Conservation (phyloP, 371 early-diverging fungal species). For the Mortierella sp. region DNA sequence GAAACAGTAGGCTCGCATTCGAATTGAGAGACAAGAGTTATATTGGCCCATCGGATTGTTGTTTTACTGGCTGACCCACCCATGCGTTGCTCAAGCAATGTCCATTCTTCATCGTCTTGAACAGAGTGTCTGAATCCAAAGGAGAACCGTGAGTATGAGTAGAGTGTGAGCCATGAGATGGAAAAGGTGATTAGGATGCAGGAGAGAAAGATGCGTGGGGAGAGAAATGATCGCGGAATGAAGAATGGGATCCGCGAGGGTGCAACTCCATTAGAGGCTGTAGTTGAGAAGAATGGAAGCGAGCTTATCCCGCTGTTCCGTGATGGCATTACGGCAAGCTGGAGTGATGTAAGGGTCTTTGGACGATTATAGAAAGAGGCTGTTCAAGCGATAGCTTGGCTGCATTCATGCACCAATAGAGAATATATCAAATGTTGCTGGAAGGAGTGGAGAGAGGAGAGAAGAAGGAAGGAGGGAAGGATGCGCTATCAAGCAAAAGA, state of each 20-base stretch:
- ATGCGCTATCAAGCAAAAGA: background rate
- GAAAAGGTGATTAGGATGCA: slow-evolving; percentile 45
- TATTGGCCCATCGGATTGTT: slow-evolving; percentile 36
- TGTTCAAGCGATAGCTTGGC: background rate
- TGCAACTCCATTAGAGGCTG: slow-evolving; percentile 11
- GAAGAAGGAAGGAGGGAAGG: background rate
- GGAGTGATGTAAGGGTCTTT: background rate
- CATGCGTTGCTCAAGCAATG: slow-evolving; percentile 25
- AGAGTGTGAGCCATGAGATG: slow-evolving; percentile 42
- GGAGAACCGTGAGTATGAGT: slow-evolving; percentile 33
- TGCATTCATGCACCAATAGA: background rate
- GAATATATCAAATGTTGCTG: background rate
- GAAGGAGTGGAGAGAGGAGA: background rate
- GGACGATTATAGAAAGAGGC: background rate
- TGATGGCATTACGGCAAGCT: slow-evolving; percentile 23
- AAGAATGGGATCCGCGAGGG: slow-evolving; percentile 18
- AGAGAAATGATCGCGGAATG: slow-evolving; percentile 49
- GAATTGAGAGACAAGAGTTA: slow-evolving; percentile 20
- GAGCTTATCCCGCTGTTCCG: slow-evolving; percentile 24
- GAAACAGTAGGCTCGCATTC: slow-evolving; percentile 20
- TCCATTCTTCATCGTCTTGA: slow-evolving; percentile 40
- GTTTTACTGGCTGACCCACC: slow-evolving; percentile 14
- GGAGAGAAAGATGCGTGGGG: slow-evolving; percentile 49
- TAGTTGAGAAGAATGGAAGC: slow-evolving; percentile 38
- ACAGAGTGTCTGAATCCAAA: slow-evolving; percentile 11